Evolutionary conservation across 2,329 filamentous ascomycete genomes (phyloP), one percentile per base, ranked within the genome.

Genomic region (Scedosporium boydii): DNA sequence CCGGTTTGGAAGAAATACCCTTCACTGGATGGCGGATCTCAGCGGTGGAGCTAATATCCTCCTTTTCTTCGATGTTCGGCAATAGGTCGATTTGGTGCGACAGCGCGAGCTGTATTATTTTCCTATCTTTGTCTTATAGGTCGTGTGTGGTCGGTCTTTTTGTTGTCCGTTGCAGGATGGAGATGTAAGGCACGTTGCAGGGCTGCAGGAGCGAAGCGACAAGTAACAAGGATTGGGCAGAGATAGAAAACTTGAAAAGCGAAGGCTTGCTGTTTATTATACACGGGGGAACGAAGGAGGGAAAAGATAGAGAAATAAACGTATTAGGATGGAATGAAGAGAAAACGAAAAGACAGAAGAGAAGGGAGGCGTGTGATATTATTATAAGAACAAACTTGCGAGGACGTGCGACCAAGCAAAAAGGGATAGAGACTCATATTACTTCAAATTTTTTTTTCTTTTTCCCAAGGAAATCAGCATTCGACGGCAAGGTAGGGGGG

Each of bases 361-460:
- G 63, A 64, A 63, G 62, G 61, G 69, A 67, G 64, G 65, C 60
- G 58, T 58, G 60, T 66, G 66, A 64, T 66, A 69, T 70, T 69
- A 69, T 67, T 68, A 69, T 59, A 61, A 64, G 56, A 53, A 61
- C 44, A 38, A 59, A 63, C 21, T 18, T 51, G 59, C 41, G 59
- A 27, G 60, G 63, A 55, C 41, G 16, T 51, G 29, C 59, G 18
- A 55, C 46, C 64, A 62, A 59, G 58, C 61, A 64, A 48, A 64
- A 56, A 62, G 46, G 59, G 59, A 46, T 59, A 60, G 29, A 27
- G 51, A 27, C 51, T 55, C 21, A 55, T 55, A 23, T 23, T 27
- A 55, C 21, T n/a, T n/a, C 44, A 48, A 48, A 55, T 23, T 23
- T 23, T 55, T 23, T 55, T 55, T 55, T 55, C 23, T 23, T 55